Evolutionary conservation across 495 filamentous ascomycete genomes (phyloP).

Genomic region (Penicillium paxilli): DNA sequence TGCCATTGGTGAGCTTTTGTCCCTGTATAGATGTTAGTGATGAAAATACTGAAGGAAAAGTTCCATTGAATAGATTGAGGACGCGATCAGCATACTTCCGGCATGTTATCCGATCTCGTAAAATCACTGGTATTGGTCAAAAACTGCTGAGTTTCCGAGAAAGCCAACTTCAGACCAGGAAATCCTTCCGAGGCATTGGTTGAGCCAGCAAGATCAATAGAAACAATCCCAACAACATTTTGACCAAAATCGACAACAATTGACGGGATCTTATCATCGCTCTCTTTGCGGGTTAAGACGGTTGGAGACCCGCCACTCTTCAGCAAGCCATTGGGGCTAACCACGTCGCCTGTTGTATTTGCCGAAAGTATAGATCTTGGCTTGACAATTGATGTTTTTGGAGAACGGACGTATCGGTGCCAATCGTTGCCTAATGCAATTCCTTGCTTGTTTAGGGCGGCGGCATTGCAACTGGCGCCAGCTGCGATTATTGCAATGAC

Average conservation of each 20-base stretch:
- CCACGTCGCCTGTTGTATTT: constrained; percentile 5
- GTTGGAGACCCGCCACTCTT: constrained; percentile 1
- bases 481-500: background rate
- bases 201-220: constrained; percentile 29
- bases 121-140: constrained; percentile 44
- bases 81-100: constrained; percentile 1
- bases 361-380: constrained; percentile 2
- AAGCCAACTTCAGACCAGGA: constrained; percentile 43
- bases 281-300: constrained; percentile 7
- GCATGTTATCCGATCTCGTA: constrained; percentile 41
- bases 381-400: constrained; percentile 3
- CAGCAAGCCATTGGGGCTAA: constrained; percentile 4
- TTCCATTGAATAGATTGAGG: background rate
- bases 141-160: constrained; percentile 45
- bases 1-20: constrained; percentile 8
- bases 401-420: constrained; percentile 14
- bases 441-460: background rate
- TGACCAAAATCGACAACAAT: constrained; percentile 48
- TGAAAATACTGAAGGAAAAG: too few species aligned
- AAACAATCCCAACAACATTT: constrained; percentile 38
- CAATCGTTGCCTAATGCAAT: background rate
- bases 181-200: constrained; percentile 15
- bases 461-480: background rate
- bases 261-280: constrained; percentile 1
- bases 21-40: constrained; percentile 1